Conservation (phyloP, 768 basidiomycete genomes). For the Artomyces pyxidatus region DNA sequence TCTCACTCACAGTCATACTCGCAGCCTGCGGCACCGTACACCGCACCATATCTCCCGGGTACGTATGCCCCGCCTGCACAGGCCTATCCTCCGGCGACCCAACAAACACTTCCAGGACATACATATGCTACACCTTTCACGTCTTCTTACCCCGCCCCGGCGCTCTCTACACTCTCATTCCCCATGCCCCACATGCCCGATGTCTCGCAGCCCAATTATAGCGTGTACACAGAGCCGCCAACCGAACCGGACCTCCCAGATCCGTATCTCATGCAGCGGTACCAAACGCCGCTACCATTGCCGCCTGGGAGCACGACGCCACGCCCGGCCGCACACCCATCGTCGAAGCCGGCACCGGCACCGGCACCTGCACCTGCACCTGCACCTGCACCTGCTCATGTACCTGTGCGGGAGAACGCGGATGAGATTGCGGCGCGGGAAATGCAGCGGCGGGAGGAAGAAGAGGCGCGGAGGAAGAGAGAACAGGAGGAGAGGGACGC, state of each 20-base stretch:
- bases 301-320: slow-evolving; percentile 21
- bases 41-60: no score
- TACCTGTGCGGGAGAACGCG: not conserved
- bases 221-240: slow-evolving; percentile 18
- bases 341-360: not conserved
- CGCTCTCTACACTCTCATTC: not conserved
- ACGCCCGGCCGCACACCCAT: not conserved
- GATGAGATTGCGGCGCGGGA: slow-evolving; percentile 8
- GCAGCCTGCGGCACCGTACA: no score
- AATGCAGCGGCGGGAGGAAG: slow-evolving; percentile 11
- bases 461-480: not conserved
- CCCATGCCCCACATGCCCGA: not conserved
- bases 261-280: slow-evolving; percentile 38
- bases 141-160: not conserved
- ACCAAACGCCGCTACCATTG: slow-evolving; percentile 47
- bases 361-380: not conserved
- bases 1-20: no score
- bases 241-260: slow-evolving; percentile 33
- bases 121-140: not conserved
- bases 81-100: not conserved
- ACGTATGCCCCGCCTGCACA: not conserved
- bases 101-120: not conserved
- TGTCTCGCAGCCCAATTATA: slow-evolving; percentile 15
- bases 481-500: slow-evolving; percentile 16
- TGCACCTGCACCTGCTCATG: not conserved